These are phyloP conservation scores for Ganoderma multipileum DNA, from an alignment of 1,284 basidiomycete species.

Conservation along the genomic window DNA sequence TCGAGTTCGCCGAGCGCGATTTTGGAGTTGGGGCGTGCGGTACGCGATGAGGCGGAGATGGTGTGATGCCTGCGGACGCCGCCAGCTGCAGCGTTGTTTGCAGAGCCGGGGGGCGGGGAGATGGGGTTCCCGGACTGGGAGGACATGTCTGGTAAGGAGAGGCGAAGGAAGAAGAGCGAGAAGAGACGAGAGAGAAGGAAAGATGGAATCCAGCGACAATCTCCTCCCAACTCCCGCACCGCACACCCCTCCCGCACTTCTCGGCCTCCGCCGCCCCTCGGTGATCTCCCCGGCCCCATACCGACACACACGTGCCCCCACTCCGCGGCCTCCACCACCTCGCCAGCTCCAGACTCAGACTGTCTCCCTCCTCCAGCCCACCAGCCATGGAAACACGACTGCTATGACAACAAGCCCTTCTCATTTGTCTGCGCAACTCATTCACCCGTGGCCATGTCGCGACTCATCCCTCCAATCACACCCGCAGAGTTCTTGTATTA, in stretches of 20 bases:
- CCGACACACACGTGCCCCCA: conserved; percentile 9
- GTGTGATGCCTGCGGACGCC: conserved; percentile 81
- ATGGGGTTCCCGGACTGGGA: conserved; percentile 41
- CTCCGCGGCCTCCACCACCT: conserved; percentile 3
- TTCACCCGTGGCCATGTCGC: conserved; percentile 14
- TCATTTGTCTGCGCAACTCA: not conserved
- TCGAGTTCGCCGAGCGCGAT: conserved; percentile 64
- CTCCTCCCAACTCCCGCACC: conserved; percentile 6
- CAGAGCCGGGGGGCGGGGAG: conserved; percentile 43
- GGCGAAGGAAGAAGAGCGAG: conserved; percentile 23
- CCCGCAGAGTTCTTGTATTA: conserved; percentile 38
- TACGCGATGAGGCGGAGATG: conserved; percentile 77
- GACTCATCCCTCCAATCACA: conserved; percentile 32
- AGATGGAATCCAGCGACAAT: conserved; percentile 22
- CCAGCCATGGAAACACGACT: conserved; percentile 1
- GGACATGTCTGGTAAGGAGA: conserved; percentile 38
- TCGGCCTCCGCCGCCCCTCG: conserved; percentile 8
- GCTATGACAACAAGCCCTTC: conserved; percentile 15
- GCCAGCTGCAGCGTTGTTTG: conserved; percentile 36
- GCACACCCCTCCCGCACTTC: not conserved
- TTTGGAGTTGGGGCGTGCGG: conserved; percentile 64
- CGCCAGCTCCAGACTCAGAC: conserved; percentile 10
- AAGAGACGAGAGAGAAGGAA: conserved; percentile 29
- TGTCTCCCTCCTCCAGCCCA: not conserved
- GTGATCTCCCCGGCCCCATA: conserved; percentile 3